Evolutionary conservation across 345 rosid genomes (phyloP), one percentile per base, ranked within the genome.

Genomic region (Murraya koenigii): DNA sequence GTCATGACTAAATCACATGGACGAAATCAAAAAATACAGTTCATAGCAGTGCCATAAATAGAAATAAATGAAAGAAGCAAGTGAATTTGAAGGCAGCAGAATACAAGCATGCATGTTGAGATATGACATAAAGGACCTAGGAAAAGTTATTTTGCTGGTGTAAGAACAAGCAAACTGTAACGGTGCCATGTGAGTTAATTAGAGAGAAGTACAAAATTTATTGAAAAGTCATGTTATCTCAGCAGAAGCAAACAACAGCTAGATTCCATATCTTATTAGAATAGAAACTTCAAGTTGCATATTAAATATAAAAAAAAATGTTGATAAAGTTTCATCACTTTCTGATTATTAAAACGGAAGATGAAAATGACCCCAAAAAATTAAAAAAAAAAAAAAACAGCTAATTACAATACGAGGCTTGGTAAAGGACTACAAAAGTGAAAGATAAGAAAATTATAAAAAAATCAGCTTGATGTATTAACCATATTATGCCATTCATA

Each of bases 191-290:
- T 2, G 41, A 36, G 38, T 22, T 35, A 38, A 79, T 13, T 54
- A 23, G n/a, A 68, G n/a, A 68, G 20, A 72, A 35, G 20, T 41
- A 10, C 32, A 25, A 19, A 78, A 64, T 58, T 72, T 55, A 63
- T 55, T 14, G 5, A 39, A 61, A 79, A 56, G 74, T 36, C 72
- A 66, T 54, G 65, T 71, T 41, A 14, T 56, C 60, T 41, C 58
- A n/a, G 60, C 59, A 54, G 55, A 74, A 58, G 32, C 44, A 75
- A 36, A 61, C 65, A 79, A 44, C 26, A 25, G 56, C 26, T 68
- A 52, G 60, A 64, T 66, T 30, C 55, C 64, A 71, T 38, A 35
- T 35, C 25, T 60, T 56, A 36, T 33, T 58, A 22, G 64, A 75
- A 52, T 30, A 64, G 19, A 67, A 6, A 33, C 20, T 49, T 35